These are phyloP conservation scores for Psilocybe mexicana DNA, from an alignment of 1,284 basidiomycete species.

Conservation along the genomic window DNA sequence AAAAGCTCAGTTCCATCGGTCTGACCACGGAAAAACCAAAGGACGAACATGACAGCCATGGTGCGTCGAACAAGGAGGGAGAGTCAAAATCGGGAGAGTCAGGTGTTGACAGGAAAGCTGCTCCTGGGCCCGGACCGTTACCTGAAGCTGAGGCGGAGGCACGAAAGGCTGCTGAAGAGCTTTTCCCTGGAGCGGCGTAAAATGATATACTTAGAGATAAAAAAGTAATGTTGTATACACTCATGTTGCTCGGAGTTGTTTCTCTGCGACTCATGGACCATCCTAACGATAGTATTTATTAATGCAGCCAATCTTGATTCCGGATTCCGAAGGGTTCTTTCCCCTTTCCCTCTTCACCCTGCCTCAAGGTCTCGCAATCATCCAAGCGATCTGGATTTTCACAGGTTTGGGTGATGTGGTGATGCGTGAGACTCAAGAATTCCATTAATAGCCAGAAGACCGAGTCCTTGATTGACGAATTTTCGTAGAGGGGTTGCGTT, in stretches of 20 bases:
- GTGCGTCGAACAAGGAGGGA: conserved; percentile 9
- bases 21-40: conserved; percentile 7
- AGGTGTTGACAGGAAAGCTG: neutral
- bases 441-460: too few relatives aligned
- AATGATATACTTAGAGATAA: neutral
- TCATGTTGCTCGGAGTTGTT: neutral
- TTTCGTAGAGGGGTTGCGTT: too few relatives aligned
- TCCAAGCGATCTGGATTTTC: too few relatives aligned
- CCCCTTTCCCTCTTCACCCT: too few relatives aligned
- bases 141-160: conserved; percentile 51
- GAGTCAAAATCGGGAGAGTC: neutral
- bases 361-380: too few relatives aligned
- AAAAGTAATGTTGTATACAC: conserved; percentile 3
- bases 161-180: conserved; percentile 52
- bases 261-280: neutral
- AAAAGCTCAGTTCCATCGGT: conserved; percentile 36
- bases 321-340: neutral
- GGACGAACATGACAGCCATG: neutral
- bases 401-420: too few relatives aligned
- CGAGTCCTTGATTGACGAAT: too few relatives aligned
- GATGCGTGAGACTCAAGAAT: too few relatives aligned
- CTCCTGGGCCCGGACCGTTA: conserved; percentile 37
- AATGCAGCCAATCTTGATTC: neutral
- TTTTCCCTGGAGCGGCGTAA: conserved; percentile 46
- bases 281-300: conserved; percentile 10